These are phyloP conservation scores for Clathrospora elynae DNA, from an alignment of 2,329 filamentous ascomycete genomes.

Conservation along the genomic window DNA sequence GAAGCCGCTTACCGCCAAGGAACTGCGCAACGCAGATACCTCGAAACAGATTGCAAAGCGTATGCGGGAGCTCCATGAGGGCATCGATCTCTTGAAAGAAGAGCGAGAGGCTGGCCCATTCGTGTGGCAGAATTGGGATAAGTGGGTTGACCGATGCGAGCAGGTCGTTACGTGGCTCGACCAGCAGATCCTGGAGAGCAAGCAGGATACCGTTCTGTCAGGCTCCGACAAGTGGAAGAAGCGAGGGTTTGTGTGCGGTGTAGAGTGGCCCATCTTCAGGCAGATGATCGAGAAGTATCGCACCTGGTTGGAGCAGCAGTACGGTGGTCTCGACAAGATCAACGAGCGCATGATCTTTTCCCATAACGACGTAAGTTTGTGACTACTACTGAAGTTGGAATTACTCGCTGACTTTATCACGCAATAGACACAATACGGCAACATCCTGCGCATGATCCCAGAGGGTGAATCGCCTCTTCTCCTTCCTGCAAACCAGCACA, in stretches of 20 bases:
- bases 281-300: conserved; percentile 78
- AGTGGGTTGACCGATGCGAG: conserved; percentile 75
- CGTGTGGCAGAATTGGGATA: conserved; percentile 93
- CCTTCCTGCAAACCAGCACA: conserved; percentile 89
- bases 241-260: conserved; percentile 78
- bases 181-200: conserved; percentile 59
- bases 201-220: conserved; percentile 42
- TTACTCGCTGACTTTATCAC: conserved; percentile 16
- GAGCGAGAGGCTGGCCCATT: conserved; percentile 80
- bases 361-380: conserved; percentile 84
- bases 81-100: conserved; percentile 79
- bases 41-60: conserved; percentile 94
- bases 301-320: conserved; percentile 71
- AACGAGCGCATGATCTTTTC: conserved; percentile 84
- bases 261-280: conserved; percentile 80
- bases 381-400: not conserved
- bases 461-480: conserved; percentile 79
- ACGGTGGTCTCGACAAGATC: conserved; percentile 69
- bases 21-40: conserved; percentile 80
- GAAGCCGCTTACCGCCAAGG: conserved; percentile 73
- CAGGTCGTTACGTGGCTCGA: conserved; percentile 65
- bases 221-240: conserved; percentile 65
- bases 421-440: conserved; percentile 90
- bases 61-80: conserved; percentile 94
- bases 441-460: conserved; percentile 81